Conservation (phyloP, 2,329 filamentous ascomycete genomes). For the Colletotrichum navitas region DNA sequence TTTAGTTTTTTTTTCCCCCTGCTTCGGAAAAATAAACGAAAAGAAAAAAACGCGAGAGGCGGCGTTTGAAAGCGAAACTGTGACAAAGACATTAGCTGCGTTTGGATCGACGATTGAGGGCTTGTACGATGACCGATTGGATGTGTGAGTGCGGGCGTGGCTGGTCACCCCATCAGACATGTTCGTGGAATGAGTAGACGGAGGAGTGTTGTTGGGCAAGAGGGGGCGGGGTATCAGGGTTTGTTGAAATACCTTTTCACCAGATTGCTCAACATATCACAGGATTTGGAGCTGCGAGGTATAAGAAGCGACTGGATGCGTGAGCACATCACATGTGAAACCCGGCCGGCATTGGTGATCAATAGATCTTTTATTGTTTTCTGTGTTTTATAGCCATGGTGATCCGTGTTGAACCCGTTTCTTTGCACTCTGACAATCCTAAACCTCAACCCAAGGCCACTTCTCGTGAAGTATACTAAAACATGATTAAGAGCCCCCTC, state of each 20-base stretch:
- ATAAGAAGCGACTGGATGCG: too few species aligned
- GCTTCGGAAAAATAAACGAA: not conserved
- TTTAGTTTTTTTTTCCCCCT: too few species aligned
- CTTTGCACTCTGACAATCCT: constrained; percentile 9
- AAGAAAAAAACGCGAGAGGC: too few species aligned
- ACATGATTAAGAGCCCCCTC: constrained; percentile 11
- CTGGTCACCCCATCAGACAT: not conserved
- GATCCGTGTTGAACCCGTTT: not conserved
- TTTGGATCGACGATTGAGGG: not conserved
- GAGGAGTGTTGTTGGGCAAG: not conserved
- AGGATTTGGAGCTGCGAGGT: too few species aligned
- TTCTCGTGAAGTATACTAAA: constrained; percentile 6
- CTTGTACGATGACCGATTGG: not conserved
- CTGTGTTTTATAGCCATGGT: not conserved
- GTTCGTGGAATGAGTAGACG: not conserved
- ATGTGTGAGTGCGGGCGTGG: not conserved
- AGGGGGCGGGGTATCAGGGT: not conserved
- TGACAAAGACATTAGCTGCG: not conserved
- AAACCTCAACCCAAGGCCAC: not conserved
- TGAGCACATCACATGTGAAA: not conserved
- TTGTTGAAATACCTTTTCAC: constrained; percentile 1
- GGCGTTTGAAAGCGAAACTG: not conserved
- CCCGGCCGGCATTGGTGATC: constrained; percentile 10
- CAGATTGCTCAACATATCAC: not conserved
- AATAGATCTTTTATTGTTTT: constrained; percentile 31